Evolutionary conservation across 345 rosid genomes (phyloP).

Genomic region (Syzygium oleosum): DNA sequence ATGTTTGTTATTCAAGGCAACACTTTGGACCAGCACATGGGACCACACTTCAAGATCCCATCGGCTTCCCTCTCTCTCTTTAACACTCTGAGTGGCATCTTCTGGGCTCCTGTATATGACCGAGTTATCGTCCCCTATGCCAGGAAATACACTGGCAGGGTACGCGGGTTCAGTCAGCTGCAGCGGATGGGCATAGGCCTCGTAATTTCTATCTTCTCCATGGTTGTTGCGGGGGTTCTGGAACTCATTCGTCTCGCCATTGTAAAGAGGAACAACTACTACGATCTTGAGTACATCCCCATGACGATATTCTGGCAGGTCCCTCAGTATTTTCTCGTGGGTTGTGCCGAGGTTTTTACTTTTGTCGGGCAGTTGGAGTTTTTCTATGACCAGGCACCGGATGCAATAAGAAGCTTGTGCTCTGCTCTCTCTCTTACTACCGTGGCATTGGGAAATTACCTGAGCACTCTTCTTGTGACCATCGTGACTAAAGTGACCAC

Average conservation of each 20-base stretch:
- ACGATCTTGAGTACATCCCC: constrained; percentile 44
- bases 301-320: constrained; percentile 94
- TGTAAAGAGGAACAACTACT: constrained; percentile 47
- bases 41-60: constrained; percentile 62
- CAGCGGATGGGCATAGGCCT: constrained; percentile 94
- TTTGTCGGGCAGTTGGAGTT: constrained; percentile 83
- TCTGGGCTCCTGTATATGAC: constrained; percentile 84
- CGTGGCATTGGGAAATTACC: constrained; percentile 64
- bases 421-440: constrained; percentile 79
- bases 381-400: constrained; percentile 93
- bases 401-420: constrained; percentile 89
- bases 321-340: constrained; percentile 77
- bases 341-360: constrained; percentile 86
- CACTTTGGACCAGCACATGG: constrained; percentile 86
- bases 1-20: constrained; percentile 93
- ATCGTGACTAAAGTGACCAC: constrained; percentile 54
- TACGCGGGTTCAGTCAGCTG: constrained; percentile 86
- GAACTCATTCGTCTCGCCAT: constrained; percentile 53
- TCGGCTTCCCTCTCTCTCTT: constrained; percentile 90
- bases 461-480: constrained; percentile 70
- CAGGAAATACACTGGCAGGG: constrained; percentile 56
- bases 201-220: constrained; percentile 61
- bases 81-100: constrained; percentile 77
- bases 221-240: constrained; percentile 59
- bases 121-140: constrained; percentile 54